Base-by-base conservation (phyloP, 1,284 basidiomycete genomes). In the Coniophora puteana region DNA sequence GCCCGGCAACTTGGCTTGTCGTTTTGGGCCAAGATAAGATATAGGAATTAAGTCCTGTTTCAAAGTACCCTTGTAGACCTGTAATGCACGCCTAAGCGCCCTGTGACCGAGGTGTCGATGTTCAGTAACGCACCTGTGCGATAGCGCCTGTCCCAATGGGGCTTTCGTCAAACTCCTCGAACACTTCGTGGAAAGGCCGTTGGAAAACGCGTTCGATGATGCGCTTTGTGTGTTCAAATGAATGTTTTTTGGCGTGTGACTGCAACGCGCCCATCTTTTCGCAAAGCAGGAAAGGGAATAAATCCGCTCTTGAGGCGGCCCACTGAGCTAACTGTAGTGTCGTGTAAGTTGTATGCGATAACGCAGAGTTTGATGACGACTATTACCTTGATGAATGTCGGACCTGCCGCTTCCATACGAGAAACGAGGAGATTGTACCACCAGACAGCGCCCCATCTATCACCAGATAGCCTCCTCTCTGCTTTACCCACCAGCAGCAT, bases 101-200 rank as follows among this genome's bases (percentile, higher is more conserved):
- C 4, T 29, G 23, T 14, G n/a, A 27, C n/a, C 4, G 26, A 36
- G 18, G 27, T 36, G 11, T 29, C 35, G n/a, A 25, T 16, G 5
- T 28, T n/a, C 25, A 26, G 36, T 10, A 25, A 58, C 69, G 40
- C 50, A 89, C 93, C 66, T 99, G 95, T 4, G 93, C 96, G 41
- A 99, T 97, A 5, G 96, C 95, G 30, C 96, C 96, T n/a, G 89
- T 90, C 4, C 96, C 96, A 42, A 99, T 93, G 1, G 96, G 94
- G 22, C 66, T 72, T 45, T 83, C 74, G 33, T 89, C 82, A 55
- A 99, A 99, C 44, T 89, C 80, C 53, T 93, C 90, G 52, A 99
- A 99, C 17, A 98, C 89, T 27, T 97, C 78, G 12, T 87, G 74
- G 57, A 99, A 96, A 2, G 79, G 76, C 32, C 78, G 68, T 40